A percentile compares a stretch with the other conserved stretches of the same genome.
Conservation (phyloP, 768 basidiomycete genomes). For the Coprinopsis strossmayeri region DNA sequence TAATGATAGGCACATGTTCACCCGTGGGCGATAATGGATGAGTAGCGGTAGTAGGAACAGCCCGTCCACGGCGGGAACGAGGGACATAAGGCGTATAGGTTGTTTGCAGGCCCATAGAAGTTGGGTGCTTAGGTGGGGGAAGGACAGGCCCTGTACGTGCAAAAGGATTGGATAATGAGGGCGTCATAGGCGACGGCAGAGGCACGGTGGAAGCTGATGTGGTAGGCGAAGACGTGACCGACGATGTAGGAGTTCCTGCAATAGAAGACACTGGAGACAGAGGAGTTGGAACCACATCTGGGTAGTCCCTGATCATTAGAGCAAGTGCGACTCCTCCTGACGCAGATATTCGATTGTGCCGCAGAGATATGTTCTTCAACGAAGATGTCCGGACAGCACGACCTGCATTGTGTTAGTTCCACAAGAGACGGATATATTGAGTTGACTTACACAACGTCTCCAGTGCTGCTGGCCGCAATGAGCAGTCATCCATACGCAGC, state of each 20-base stretch:
- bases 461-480: slow-evolving; percentile 62
- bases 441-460: slow-evolving; percentile 71
- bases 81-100: slow-evolving; percentile 85
- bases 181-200: slow-evolving; percentile 22
- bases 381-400: slow-evolving; percentile 79
- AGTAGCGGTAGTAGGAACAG: slow-evolving; percentile 29
- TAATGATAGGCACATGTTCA: slow-evolving; percentile 59
- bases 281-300: slow-evolving; percentile 55
- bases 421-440: background rate
- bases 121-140: slow-evolving; percentile 35
- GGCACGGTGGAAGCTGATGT: slow-evolving; percentile 25
- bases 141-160: slow-evolving; percentile 25
- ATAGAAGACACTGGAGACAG: slow-evolving; percentile 24
- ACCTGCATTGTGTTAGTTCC: slow-evolving; percentile 34
- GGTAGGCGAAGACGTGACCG: slow-evolving; percentile 31
- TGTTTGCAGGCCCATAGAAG: slow-evolving; percentile 51
- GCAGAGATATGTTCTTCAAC: slow-evolving; percentile 82
- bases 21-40: slow-evolving; percentile 39
- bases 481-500: slow-evolving; percentile 84
- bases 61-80: slow-evolving; percentile 43
- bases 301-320: slow-evolving; percentile 95
- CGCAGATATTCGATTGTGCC: slow-evolving; percentile 80
- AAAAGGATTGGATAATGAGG: slow-evolving; percentile 23
- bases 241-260: slow-evolving; percentile 25
- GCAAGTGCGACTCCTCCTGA: slow-evolving; percentile 89